Evolutionary conservation across 768 basidiomycete species (phyloP).

Genomic region (Termitomyces sp.): DNA sequence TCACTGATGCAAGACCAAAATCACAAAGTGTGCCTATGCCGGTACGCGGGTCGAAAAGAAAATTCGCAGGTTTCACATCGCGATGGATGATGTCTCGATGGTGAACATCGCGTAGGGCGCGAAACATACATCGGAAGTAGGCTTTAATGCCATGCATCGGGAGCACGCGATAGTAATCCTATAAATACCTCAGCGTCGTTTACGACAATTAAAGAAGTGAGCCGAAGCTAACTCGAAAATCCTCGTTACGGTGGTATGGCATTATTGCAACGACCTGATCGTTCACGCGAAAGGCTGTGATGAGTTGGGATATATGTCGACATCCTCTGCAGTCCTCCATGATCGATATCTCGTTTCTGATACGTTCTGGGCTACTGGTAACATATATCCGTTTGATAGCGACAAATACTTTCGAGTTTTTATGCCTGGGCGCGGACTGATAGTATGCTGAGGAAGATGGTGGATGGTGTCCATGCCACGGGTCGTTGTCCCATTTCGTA

Average conservation of each 20-base stretch:
- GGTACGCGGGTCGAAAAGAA: constrained; percentile 83
- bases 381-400: constrained; percentile 97
- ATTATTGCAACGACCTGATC: constrained; percentile 95
- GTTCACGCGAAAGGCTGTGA: constrained; percentile 85
- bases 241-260: constrained; percentile 89
- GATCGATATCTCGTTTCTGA: constrained; percentile 89
- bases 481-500: constrained; percentile 67
- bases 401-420: constrained; percentile 63
- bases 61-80: constrained; percentile 98
- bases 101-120: constrained; percentile 86
- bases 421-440: constrained; percentile 42
- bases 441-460: constrained; percentile 59
- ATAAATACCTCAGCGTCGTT: not conserved
- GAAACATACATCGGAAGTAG: constrained; percentile 89
- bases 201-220: not conserved
- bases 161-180: constrained; percentile 77
- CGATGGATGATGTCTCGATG: constrained; percentile 86
- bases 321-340: constrained; percentile 83
- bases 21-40: constrained; percentile 87
- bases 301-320: constrained; percentile 86
- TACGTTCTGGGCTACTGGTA: constrained; percentile 88
- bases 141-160: constrained; percentile 73
- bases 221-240: constrained; percentile 70
- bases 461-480: constrained; percentile 69
- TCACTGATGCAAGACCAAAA: constrained; percentile 91